Conservation (phyloP, 2,329 filamentous ascomycete species). For the Aureobasidium sp. region DNA sequence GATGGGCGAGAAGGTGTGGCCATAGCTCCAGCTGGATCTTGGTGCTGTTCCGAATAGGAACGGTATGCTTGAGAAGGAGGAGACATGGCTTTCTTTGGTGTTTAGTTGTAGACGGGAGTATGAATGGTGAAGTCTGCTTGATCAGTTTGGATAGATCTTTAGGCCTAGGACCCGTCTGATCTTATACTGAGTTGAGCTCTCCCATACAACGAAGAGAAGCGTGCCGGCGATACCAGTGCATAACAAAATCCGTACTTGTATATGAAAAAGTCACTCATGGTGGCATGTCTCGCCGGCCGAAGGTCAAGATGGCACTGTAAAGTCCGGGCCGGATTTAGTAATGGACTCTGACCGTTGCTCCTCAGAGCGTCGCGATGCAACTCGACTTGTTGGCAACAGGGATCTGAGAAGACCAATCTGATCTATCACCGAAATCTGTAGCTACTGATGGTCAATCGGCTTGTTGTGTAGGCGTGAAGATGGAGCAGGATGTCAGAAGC, state of each 20-base stretch:
- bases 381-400: not conserved
- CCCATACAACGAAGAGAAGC: not conserved
- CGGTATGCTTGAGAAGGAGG: not conserved
- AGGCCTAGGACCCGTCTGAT: not conserved
- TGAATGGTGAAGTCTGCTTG: not conserved
- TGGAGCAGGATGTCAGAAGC: not conserved
- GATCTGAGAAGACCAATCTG: not conserved
- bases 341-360: not conserved
- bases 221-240: not conserved
- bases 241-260: not conserved
- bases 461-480: not conserved
- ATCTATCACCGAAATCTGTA: not conserved
- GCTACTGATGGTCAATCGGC: not conserved
- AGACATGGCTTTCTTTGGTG: not conserved
- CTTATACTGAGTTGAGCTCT: not conserved
- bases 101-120: not conserved
- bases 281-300: not conserved
- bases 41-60: not conserved
- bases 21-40: slow-evolving; percentile 22
- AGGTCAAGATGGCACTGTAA: not conserved
- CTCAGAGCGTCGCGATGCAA: not conserved
- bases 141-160: not conserved
- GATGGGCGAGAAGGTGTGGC: slow-evolving; percentile 31
- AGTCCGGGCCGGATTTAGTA: not conserved
- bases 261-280: not conserved